Evolutionary conservation across 306 rosid genomes (phyloP).

Genomic region (Fragaria ananassa): DNA sequence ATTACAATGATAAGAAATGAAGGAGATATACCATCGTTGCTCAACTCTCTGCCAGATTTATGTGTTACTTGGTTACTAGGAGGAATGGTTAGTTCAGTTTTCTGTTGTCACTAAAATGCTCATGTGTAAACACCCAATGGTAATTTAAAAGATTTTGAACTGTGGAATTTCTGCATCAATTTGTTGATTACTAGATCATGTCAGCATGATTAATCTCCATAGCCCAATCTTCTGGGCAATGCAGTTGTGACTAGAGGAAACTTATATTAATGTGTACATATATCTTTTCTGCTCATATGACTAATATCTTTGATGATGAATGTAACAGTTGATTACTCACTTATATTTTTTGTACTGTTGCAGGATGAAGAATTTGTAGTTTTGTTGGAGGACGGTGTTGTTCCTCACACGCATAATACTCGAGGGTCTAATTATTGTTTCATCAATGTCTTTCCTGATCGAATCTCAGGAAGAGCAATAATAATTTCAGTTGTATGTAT

Average conservation of each 20-base stretch:
- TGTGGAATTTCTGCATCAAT: neutral
- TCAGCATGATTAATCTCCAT: neutral
- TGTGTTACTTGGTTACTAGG: constrained; percentile 2
- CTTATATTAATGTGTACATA: constrained; percentile 11
- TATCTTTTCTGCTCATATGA: neutral
- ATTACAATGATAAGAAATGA: neutral
- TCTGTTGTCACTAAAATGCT: neutral
- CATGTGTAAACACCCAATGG: neutral
- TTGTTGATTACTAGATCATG: neutral
- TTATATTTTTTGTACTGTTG: constrained; percentile 18
- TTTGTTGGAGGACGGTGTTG: constrained; percentile 60
- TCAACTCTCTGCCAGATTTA: neutral
- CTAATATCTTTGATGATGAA: constrained; percentile 4
- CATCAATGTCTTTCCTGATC: constrained; percentile 77
- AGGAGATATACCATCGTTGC: neutral
- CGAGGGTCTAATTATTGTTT: constrained; percentile 81
- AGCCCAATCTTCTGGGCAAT: constrained; percentile 1
- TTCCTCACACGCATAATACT: constrained; percentile 78
- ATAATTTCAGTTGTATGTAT: constrained; percentile 77
- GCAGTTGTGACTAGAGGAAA: constrained; percentile 21
- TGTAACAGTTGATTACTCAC: constrained; percentile 10
- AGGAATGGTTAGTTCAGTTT: neutral
- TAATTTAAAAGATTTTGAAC: neutral
- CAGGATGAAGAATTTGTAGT: constrained; percentile 84
- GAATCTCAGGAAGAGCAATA: constrained; percentile 89